Evolutionary conservation across 2,329 filamentous ascomycete genomes (phyloP), one percentile per base, ranked within the genome.

Genomic region (Pseudogymnoascus sp.): DNA sequence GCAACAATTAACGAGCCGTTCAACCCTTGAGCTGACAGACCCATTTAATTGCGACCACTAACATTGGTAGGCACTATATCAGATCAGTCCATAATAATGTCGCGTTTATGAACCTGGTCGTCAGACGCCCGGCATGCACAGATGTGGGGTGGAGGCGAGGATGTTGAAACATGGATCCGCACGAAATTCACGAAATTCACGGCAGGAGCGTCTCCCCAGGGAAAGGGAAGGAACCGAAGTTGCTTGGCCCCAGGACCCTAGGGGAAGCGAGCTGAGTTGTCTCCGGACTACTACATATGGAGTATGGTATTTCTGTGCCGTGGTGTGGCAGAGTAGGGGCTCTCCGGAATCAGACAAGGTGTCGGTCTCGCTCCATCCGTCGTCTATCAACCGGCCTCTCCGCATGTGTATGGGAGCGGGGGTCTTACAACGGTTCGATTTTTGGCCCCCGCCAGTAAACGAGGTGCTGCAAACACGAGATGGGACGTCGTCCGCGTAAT

Each of bases 81-180:
- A 53, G 44, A 53, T 53, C 44, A 53, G 44, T 11, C 44, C 44
- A 53, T 31, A 29, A 53, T 53, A 53, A 53, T 53, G 44, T 53
- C 44, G 44, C 44, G 44, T 53, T 53, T 53, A 53, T 53, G 7
- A 53, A 53, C 44, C 44, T 53, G 44, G 44, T 53, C 44, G 44
- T 53, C 44, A 53, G 44, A 53, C 44, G 44, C 44, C 44, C 23
- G 44, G 44, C 44, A 53, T 53, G 44, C 44, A 53, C 44, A 31
- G 44, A 17, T 53, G 44, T 53, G 44, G 44, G 23, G 44, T 50
- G 44, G 44, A 29, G 23, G 44, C 21, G 44, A 29, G 44, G 44
- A 50, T 50, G 44, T 50, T 50, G 44, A 50, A 50, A 50, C 44
- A 50, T 50, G 44, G 44, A 50, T 50, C 44, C 21, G 44, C 31